Evolutionary conservation across 2,329 filamentous ascomycete genomes (phyloP).

Genomic region (Ceratocystis destructans): DNA sequence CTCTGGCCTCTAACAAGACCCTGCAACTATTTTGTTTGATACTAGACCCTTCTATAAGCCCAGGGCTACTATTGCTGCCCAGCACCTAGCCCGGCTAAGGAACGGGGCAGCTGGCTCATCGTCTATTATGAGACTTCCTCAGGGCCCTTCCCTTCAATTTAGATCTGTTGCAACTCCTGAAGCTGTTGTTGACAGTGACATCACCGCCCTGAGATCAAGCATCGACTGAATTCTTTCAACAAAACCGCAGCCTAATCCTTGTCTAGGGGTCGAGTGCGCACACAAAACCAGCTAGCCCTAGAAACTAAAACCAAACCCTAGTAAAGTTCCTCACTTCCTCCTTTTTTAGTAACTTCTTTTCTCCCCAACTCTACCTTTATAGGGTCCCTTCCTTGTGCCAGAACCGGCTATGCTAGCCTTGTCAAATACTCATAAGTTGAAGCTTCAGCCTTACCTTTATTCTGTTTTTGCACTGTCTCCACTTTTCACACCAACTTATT

Average conservation of each 20-base stretch:
- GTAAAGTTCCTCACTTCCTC: background rate
- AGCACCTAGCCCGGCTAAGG: background rate
- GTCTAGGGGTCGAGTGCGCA: too few relatives aligned
- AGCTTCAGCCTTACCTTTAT: background rate
- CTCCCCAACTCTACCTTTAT: too few relatives aligned
- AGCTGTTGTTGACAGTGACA: background rate
- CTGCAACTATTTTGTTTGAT: constrained; percentile 4
- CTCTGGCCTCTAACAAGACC: background rate
- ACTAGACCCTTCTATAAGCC: background rate
- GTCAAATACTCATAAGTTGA: background rate
- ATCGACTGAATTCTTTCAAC: too few relatives aligned
- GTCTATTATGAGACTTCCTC: background rate
- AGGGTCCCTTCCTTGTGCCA: too few relatives aligned
- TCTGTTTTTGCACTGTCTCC: background rate
- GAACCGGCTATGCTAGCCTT: background rate
- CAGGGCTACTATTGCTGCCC: background rate
- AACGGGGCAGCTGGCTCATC: background rate
- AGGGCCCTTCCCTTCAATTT: background rate
- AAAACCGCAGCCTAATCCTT: too few relatives aligned
- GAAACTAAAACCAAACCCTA: background rate
- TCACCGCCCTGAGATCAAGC: too few relatives aligned
- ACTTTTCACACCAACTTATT: background rate
- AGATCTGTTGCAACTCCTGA: background rate
- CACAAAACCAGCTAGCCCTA: too few relatives aligned
- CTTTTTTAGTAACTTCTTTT: background rate